These are phyloP conservation scores for Aspergillus sp. DNA, from an alignment of 2,329 filamentous ascomycete genomes.

Conservation along the genomic window DNA sequence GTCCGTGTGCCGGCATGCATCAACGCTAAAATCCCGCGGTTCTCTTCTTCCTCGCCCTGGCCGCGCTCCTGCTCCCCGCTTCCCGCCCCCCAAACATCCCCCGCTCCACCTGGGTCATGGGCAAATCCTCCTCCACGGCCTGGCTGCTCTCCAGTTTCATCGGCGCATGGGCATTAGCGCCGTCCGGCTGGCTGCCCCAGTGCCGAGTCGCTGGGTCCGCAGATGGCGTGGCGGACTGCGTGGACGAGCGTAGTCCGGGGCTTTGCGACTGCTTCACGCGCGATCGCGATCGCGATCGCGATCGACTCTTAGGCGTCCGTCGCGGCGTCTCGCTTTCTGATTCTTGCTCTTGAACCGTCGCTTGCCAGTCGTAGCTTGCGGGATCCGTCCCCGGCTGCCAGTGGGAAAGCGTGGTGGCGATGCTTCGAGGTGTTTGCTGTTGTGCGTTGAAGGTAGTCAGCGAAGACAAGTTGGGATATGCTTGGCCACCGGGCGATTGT, in stretches of 20 bases:
- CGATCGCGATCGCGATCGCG: slow-evolving; percentile 14
- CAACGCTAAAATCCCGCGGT: slow-evolving; percentile 35
- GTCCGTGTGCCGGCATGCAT: no score
- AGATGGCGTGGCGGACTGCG: slow-evolving; percentile 16
- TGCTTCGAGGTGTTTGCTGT: slow-evolving; percentile 13
- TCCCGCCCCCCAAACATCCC: slow-evolving; percentile 31
- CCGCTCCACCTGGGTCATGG: slow-evolving; percentile 34
- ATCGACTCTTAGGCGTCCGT: no score
- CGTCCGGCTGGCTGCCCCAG: slow-evolving; percentile 26
- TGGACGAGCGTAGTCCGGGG: slow-evolving; percentile 7
- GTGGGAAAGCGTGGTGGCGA: slow-evolving; percentile 24
- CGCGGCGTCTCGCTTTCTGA: slow-evolving; percentile 7
- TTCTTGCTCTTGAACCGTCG: slow-evolving; percentile 13
- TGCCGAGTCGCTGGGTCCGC: slow-evolving; percentile 14
- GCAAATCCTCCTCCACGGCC: slow-evolving; percentile 20
- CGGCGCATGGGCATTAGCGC: slow-evolving; percentile 8
- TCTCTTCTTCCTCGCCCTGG: slow-evolving; percentile 31
- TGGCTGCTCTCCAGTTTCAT: slow-evolving; percentile 26
- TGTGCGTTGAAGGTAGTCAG: slow-evolving; percentile 20
- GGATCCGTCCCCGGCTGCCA: slow-evolving; percentile 28
- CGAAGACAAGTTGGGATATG: slow-evolving; percentile 17
- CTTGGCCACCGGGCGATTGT: background rate
- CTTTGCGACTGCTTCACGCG: slow-evolving; percentile 19
- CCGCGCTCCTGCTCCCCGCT: slow-evolving; percentile 15
- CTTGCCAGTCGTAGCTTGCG: slow-evolving; percentile 25